A percentile compares a stretch with the other conserved stretches of the same genome.
Conservation (phyloP, 2,329 filamentous ascomycete genomes). For the Xylaria sp. region DNA sequence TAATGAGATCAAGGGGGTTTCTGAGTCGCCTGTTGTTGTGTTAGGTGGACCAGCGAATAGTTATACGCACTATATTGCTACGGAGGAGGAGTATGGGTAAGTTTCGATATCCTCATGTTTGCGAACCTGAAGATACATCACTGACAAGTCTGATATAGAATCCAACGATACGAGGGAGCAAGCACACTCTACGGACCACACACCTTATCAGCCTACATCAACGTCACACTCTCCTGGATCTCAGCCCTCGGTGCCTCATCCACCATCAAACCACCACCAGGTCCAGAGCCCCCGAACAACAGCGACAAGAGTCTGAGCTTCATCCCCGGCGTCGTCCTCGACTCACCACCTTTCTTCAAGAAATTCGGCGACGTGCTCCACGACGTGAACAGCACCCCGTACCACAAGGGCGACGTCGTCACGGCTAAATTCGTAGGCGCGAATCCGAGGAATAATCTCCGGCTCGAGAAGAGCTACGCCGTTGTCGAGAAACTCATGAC, state of each 20-base stretch:
- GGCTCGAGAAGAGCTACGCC: slow-evolving; percentile 70
- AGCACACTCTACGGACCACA: slow-evolving; percentile 82
- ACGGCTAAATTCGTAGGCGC: slow-evolving; percentile 72
- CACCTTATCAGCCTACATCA: slow-evolving; percentile 81
- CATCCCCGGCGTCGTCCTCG: slow-evolving; percentile 71
- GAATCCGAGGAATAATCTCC: slow-evolving; percentile 82
- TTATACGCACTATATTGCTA: slow-evolving; percentile 79
- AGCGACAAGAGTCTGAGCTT: slow-evolving; percentile 69
- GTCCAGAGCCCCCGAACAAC: slow-evolving; percentile 69
- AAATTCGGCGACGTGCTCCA: slow-evolving; percentile 63
- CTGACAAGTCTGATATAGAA: too few species aligned
- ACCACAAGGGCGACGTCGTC: slow-evolving; percentile 53
- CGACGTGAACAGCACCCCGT: slow-evolving; percentile 43
- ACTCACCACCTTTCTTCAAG: slow-evolving; percentile 59
- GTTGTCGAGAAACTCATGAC: slow-evolving; percentile 60
- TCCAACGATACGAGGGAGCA: slow-evolving; percentile 87
- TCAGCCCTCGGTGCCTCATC: slow-evolving; percentile 55
- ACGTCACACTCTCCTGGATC: slow-evolving; percentile 66
- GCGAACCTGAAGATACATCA: too few species aligned
- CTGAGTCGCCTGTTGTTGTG: slow-evolving; percentile 61
- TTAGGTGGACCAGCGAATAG: slow-evolving; percentile 85
- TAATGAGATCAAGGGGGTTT: slow-evolving; percentile 35
- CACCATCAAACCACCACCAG: slow-evolving; percentile 37
- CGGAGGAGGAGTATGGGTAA: slow-evolving; percentile 67
- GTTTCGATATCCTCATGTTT: too few species aligned